These are phyloP conservation scores for Colletotrichum sp. DNA, from an alignment of 2,329 filamentous ascomycete genomes.

Conservation along the genomic window DNA sequence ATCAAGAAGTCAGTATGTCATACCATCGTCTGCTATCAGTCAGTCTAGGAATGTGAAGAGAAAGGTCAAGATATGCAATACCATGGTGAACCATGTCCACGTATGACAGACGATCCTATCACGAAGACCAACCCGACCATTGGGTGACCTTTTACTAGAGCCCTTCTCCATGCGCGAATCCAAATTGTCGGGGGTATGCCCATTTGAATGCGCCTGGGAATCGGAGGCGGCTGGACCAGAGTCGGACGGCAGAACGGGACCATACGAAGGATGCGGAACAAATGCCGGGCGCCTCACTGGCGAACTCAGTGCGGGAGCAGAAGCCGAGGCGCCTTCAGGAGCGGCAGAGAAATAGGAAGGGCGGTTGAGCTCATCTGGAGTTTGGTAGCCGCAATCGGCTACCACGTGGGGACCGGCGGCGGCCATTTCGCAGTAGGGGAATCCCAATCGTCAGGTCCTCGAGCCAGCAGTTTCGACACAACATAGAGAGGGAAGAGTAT, in stretches of 20 bases:
- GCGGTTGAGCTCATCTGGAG: constrained; percentile 38
- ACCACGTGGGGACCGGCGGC: constrained; percentile 34
- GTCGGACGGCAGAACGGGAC: background rate
- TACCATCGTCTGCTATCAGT: constrained; percentile 35
- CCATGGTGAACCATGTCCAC: constrained; percentile 82
- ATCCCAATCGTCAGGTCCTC: constrained; percentile 52
- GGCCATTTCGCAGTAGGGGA: constrained; percentile 41
- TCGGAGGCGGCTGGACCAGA: background rate
- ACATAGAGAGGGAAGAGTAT: constrained; percentile 53
- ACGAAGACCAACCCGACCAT: constrained; percentile 46
- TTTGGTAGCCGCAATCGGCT: constrained; percentile 39
- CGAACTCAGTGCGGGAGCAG: background rate
- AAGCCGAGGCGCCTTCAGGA: background rate
- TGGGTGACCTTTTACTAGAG: background rate
- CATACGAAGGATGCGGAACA: constrained; percentile 9
- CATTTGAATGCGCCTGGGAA: constrained; percentile 23
- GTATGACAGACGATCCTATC: constrained; percentile 58
- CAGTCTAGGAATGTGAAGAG: constrained; percentile 1
- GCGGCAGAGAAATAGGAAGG: constrained; percentile 30
- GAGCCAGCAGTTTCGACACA: constrained; percentile 51
- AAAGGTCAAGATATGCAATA: constrained; percentile 18
- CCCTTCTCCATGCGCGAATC: constrained; percentile 31
- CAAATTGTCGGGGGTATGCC: constrained; percentile 37
- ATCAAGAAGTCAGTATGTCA: constrained; percentile 3
- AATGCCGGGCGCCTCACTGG: constrained; percentile 13